Percentiles rank a stretch among this genome's conserved stretches.
phyloP scores from a whole-genome alignment of 495 filamentous ascomycete species.

The Opeltia flavorubescens region DNA sequence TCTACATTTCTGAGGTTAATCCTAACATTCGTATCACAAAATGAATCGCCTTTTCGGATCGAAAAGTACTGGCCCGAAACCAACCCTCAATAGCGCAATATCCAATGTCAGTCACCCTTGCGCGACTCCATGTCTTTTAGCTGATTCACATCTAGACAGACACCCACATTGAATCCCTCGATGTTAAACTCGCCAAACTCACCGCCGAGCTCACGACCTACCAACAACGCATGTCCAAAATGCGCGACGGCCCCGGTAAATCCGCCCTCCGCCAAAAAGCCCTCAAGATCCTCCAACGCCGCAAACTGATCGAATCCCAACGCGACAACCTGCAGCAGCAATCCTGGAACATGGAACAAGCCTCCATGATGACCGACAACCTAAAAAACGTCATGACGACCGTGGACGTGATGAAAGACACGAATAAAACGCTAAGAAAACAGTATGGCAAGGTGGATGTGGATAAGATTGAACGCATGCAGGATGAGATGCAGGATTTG shows the following conservation, averaged over 20 bases:
- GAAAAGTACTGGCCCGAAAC: conserved; percentile 79
- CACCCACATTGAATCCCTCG: conserved; percentile 71
- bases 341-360: conserved; percentile 99
- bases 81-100: conserved; percentile 78
- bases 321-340: conserved; percentile 90
- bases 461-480: conserved; percentile 93
- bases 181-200: conserved; percentile 85
- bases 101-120: conserved; percentile 44
- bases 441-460: conserved; percentile 97
- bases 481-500: conserved; percentile 98
- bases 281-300: conserved; percentile 87
- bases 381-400: conserved; percentile 98
- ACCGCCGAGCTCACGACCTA: conserved; percentile 84
- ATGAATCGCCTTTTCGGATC: conserved; percentile 97
- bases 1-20: no score
- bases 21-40: neutral
- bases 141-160: conserved; percentile 44
- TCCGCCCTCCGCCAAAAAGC: conserved; percentile 86
- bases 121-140: conserved; percentile 5
- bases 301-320: conserved; percentile 89
- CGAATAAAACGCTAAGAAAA: conserved; percentile 82
- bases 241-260: conserved; percentile 95
- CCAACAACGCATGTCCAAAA: conserved; percentile 76
- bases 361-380: conserved; percentile 98
- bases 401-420: conserved; percentile 91